These are phyloP conservation scores for Primulina tabacum DNA, from an alignment of 257 asterid genomes.

Conservation along the genomic window DNA sequence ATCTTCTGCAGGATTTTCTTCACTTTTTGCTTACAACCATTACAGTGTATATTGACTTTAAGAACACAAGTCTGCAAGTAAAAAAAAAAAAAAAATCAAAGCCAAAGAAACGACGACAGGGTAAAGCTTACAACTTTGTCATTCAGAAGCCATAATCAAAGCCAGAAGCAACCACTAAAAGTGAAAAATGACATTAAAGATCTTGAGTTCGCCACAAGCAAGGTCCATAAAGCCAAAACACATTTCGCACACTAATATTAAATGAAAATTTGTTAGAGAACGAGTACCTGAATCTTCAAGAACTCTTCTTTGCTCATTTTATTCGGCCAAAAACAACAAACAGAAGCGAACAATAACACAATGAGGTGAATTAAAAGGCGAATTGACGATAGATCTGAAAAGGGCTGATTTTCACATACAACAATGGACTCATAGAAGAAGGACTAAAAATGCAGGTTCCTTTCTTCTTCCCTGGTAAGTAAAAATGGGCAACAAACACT, in stretches of 20 bases:
- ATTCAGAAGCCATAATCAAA: conserved; percentile 6
- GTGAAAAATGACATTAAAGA: conserved; percentile 9
- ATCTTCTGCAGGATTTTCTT: conserved; percentile 1
- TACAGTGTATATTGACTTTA: conserved; percentile 17
- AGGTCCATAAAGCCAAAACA: conserved; percentile 24
- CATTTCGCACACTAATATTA: not conserved
- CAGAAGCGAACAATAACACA: not conserved
- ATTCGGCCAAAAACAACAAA: not conserved
- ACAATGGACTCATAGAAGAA: conserved; percentile 19
- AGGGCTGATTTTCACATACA: conserved; percentile 5
- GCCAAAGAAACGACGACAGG: conserved; percentile 30
- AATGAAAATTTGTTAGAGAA: conserved; percentile 3
- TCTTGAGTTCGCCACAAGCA: conserved; percentile 23
- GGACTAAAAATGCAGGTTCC: not conserved
- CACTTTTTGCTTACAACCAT: not conserved
- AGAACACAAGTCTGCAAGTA: conserved; percentile 85
- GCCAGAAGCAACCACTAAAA: conserved; percentile 11
- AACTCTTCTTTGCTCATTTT: conserved; percentile 90
- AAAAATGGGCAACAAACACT: conserved; percentile 10
- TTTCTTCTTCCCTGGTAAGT: conserved; percentile 4
- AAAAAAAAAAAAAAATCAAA: conserved; percentile 39
- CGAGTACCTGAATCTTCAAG: conserved; percentile 86
- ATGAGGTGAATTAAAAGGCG: not conserved
- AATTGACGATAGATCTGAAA: not conserved
- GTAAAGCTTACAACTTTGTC: conserved; percentile 39